Evolutionary conservation across 495 filamentous ascomycete genomes (phyloP), one percentile per base, ranked within the genome.

Genomic region (Aspergillus funiculosus): DNA sequence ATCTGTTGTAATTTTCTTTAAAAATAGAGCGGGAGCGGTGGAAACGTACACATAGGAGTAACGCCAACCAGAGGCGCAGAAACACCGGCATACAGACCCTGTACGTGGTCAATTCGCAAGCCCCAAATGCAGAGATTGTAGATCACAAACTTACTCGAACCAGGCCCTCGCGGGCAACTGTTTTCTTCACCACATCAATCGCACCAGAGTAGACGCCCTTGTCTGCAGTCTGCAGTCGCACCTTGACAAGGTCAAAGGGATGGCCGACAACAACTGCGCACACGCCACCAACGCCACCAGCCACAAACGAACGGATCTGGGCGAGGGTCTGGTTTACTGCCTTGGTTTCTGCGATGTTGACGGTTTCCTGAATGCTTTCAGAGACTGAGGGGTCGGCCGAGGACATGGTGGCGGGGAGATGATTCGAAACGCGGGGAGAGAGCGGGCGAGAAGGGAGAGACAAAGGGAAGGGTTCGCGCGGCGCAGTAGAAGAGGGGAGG

Each of bases 211-310:
- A 97, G 34, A 95, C 85, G 9, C 92, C 94, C 71, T 81, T 86
- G 67, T 95, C 89, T 13, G 92, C 88, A 1, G 92, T 98, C 73
- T 98, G 92, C 63, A 98, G 63, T 27, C 94, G 86, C 46, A 98
- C 92, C 68, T 98, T 98, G 58, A 97, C 91, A 49, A 98, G 73
- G 59, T 98, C 92, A 60, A 98, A 98, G 6, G 92, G 92, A 67
- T 97, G 94, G 30, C 92, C 92, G 51, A 91, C 82, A 15, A 98
- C 54, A 30, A 97, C 94, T 20, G 92, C 91, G 68, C 86, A 96
- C 22, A 97, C 72, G 58, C 94, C 94, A 48, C 92, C 92, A 41
- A 91, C 91, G 24, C 87, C 94, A 51, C 94, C 92, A 2, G 91
- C 91, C 10, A 71, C 85, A 24, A 97, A 77, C 13, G 90, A 92